Percentiles rank a stretch among this genome's conserved stretches.
These are phyloP conservation scores for Sporothrix schenckii DNA, from an alignment of 2,329 filamentous ascomycete species.

Conservation along the genomic window DNA sequence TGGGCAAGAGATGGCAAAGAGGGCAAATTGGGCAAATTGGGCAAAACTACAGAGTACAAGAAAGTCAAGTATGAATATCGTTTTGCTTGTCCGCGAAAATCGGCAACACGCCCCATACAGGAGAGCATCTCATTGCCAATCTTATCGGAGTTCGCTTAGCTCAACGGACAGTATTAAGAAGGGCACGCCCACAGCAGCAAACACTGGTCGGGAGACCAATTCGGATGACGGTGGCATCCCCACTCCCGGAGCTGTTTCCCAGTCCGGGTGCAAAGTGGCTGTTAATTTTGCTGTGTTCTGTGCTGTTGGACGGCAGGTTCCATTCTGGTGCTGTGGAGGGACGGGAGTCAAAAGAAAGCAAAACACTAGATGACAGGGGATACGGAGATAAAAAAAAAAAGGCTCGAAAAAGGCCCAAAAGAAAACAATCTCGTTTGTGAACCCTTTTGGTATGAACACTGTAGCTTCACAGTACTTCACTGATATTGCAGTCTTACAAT, in stretches of 20 bases:
- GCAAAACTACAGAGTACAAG: neutral
- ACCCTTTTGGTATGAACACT: neutral
- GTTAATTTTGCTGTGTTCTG: neutral
- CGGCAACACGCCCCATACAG: neutral
- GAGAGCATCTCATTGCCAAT: slow-evolving; percentile 18
- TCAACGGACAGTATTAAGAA: neutral
- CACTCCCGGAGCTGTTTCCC: slow-evolving; percentile 26
- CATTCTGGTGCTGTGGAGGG: neutral
- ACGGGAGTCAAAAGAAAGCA: slow-evolving; percentile 8
- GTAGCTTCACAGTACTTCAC: neutral
- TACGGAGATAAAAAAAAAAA: neutral
- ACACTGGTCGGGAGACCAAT: neutral
- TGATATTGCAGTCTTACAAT: neutral
- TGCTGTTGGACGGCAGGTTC: slow-evolving; percentile 1
- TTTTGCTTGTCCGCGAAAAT: neutral
- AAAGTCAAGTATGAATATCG: neutral
- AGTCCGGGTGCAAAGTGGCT: slow-evolving; percentile 5
- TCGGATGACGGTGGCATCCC: neutral
- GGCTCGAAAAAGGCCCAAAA: neutral
- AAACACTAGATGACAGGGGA: neutral
- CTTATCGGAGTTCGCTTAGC: slow-evolving; percentile 19
- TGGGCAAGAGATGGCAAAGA: neutral
- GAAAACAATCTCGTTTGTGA: neutral
- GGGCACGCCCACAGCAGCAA: neutral
- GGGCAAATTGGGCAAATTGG: neutral